Evolutionary conservation across 2,329 filamentous ascomycete genomes (phyloP).

Genomic region (Fusarium equiseti): DNA sequence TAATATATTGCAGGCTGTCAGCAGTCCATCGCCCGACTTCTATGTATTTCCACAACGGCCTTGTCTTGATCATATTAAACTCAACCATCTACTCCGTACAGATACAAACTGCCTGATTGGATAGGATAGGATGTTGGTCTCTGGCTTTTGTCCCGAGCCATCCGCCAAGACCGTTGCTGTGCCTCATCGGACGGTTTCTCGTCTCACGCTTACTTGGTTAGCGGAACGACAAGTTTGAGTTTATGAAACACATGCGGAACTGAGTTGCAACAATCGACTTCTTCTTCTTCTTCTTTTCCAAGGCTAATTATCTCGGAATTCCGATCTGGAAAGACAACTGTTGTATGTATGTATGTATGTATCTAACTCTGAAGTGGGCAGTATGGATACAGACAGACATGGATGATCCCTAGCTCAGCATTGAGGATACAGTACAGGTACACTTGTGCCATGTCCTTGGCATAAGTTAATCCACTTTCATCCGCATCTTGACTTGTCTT

Average conservation of each 20-base stretch:
- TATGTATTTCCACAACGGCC: background rate
- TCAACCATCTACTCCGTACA: background rate
- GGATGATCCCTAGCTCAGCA: constrained; percentile 16
- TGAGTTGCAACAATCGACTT: background rate
- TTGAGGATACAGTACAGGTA: constrained; percentile 9
- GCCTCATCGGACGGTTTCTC: constrained; percentile 12
- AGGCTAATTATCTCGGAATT: background rate
- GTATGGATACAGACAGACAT: background rate
- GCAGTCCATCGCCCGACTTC: background rate
- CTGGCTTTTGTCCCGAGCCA: constrained; percentile 27
- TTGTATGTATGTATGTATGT: no score
- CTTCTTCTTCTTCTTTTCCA: background rate
- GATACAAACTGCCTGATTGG: background rate
- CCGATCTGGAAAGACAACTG: background rate
- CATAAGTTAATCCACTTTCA: background rate
- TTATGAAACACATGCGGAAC: background rate
- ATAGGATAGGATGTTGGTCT: background rate
- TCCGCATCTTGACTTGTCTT: background rate
- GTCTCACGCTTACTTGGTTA: background rate
- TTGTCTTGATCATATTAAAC: background rate
- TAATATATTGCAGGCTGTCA: constrained; percentile 1
- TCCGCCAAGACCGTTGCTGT: constrained; percentile 24
- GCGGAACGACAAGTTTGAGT: background rate
- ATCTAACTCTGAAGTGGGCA: background rate
- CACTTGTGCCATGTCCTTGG: constrained; percentile 30